A percentile compares a stretch with the other conserved stretches of the same genome.
phyloP scores from a whole-genome alignment of 23 red algal genomes.

The Gracilaria vermiculophylla region DNA sequence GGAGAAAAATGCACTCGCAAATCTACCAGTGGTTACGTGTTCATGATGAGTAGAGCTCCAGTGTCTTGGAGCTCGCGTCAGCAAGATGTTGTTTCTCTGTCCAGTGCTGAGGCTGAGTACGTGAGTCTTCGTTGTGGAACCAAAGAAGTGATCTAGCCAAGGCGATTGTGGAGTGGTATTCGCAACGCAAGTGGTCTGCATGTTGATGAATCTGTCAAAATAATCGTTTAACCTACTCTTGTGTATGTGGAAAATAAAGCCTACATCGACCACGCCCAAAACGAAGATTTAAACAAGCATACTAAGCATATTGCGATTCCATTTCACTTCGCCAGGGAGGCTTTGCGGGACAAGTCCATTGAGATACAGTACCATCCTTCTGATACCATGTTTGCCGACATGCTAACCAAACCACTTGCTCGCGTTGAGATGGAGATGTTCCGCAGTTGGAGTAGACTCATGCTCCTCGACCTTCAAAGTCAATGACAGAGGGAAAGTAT shows the following conservation, averaged over 20 bases:
- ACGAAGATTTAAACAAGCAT: background rate
- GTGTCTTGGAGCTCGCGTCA: constrained; percentile 24
- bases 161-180: background rate
- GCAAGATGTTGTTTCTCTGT: constrained; percentile 33
- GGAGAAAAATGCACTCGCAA: background rate
- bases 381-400: constrained; percentile 14
- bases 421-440: background rate
- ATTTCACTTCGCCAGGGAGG: background rate
- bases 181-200: background rate
- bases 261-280: constrained; percentile 11
- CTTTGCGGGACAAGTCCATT: constrained; percentile 2
- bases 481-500: too few relatives aligned
- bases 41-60: background rate
- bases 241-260: constrained; percentile 14
- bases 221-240: constrained; percentile 2
- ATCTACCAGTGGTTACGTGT: background rate
- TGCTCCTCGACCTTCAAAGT: too few relatives aligned
- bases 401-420: background rate
- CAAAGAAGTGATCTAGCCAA: constrained; percentile 20
- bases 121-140: constrained; percentile 19
- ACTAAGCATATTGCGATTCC: background rate
- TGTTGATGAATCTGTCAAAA: background rate
- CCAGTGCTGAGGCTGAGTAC: constrained; percentile 38
- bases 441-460: too few relatives aligned
- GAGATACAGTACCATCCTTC: background rate